Conservation (phyloP, 306 rosid genomes). For the Nissolia schottii region DNA sequence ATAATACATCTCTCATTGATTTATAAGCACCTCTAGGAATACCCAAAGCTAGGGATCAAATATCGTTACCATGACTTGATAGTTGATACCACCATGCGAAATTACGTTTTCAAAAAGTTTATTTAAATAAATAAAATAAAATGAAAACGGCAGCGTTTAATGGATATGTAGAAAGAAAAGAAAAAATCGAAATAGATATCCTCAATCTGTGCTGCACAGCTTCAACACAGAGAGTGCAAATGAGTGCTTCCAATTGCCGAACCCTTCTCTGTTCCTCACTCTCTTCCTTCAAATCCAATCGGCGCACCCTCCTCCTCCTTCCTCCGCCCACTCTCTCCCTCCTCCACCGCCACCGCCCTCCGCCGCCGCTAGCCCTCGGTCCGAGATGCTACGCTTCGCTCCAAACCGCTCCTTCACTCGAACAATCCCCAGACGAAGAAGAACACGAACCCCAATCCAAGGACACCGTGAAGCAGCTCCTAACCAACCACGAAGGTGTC, state of each 20-base stretch:
- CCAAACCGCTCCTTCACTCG: conserved; percentile 22
- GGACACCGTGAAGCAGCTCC: conserved; percentile 58
- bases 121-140: no score
- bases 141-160: no score
- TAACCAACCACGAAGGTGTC: conserved; percentile 46
- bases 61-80: no score
- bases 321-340: background rate
- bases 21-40: no score
- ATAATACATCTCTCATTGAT: no score
- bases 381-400: conserved; percentile 39
- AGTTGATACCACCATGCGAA: no score
- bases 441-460: conserved; percentile 29
- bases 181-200: no score
- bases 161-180: no score
- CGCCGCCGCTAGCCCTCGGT: background rate
- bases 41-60: no score
- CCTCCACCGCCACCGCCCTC: background rate
- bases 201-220: no score
- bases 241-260: conserved; percentile 28
- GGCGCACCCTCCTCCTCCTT: background rate
- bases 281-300: conserved; percentile 16
- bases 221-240: background rate
- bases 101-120: no score
- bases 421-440: conserved; percentile 29
- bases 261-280: conserved; percentile 18